Evolutionary conservation across 2,329 filamentous ascomycete genomes (phyloP), one percentile per base, ranked within the genome.

Genomic region (Chaetoscypha palmicola): DNA sequence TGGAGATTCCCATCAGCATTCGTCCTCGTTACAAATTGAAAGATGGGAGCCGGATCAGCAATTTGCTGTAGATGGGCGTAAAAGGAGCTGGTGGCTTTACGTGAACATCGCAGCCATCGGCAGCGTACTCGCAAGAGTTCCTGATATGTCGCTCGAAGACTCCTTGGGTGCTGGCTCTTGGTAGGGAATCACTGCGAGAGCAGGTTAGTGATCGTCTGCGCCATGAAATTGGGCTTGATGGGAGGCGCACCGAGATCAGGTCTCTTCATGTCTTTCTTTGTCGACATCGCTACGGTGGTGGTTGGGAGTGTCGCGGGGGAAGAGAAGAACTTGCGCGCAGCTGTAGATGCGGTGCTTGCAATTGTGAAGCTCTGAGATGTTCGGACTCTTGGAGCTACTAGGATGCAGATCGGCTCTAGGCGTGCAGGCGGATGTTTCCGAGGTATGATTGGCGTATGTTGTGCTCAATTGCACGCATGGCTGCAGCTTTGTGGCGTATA

Each of bases 41-140:
- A 14, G 9, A 14, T 17, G 5, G 3, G 3, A 4, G 32, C 4
- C n/a, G 4, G 19, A 16, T 17, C 4, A 31, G 10, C 32, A 5
- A 4, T 7, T 16, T 16, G 4, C 9, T n/a, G 14, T 7, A 4
- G 12, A 16, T 16, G n/a, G 32, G 17, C 9, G 19, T 34, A 4
- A 19, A 16, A 34, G 17, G 32, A 9, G 5, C 14, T 16, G 12
- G 32, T 16, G 32, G 24, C 17, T 16, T n/a, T 34, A 34, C 57
- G 85, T 92, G 64, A 95, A 92, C 75, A 95, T 94, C 52, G 90
- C 90, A 46, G 87, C 89, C 91, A 96, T 96, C 47, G 91, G 91
- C 61, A 97, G 72, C 26, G 90, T 94, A 61, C 83, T 91, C 21
- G 75, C 70, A 43, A 82, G 60, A 21, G 73, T 87, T 66, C 84